Evolutionary conservation across 2,329 filamentous ascomycete genomes (phyloP).

Genomic region (Alternaria sp.): DNA sequence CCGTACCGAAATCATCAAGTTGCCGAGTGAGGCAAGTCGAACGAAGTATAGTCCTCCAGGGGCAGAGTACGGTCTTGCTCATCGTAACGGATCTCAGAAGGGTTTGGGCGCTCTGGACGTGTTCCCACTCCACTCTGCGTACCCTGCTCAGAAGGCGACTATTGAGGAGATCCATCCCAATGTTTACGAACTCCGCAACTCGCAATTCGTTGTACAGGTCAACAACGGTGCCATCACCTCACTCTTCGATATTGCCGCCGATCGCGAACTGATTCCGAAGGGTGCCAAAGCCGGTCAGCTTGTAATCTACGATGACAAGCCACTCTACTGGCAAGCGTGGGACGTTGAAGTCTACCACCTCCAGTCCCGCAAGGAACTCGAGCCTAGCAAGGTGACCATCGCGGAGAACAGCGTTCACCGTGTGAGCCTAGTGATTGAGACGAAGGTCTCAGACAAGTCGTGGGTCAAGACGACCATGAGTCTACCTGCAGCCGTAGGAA

Average conservation of each 20-base stretch:
- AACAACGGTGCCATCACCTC: conserved; percentile 81
- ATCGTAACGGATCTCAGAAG: conserved; percentile 41
- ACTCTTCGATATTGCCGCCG: conserved; percentile 74
- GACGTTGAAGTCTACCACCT: conserved; percentile 97
- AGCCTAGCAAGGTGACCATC: conserved; percentile 71
- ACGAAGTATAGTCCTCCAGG: conserved; percentile 29
- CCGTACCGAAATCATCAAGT: conserved; percentile 73
- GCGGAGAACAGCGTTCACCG: conserved; percentile 74
- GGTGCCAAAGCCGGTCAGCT: conserved; percentile 84
- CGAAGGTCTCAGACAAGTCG: conserved; percentile 84
- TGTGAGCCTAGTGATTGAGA: conserved; percentile 82
- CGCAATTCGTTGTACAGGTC: conserved; percentile 75
- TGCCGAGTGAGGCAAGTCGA: conserved; percentile 54
- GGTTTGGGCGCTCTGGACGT: conserved; percentile 52
- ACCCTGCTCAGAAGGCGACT: conserved; percentile 46
- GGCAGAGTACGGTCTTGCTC: conserved; percentile 48
- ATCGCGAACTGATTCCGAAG: conserved; percentile 78
- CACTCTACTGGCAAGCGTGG: conserved; percentile 97
- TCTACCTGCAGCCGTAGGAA: conserved; percentile 71
- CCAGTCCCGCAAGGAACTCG: conserved; percentile 79
- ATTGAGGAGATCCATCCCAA: conserved; percentile 62
- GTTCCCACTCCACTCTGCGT: conserved; percentile 32
- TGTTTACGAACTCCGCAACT: conserved; percentile 80
- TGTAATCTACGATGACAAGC: conserved; percentile 96
- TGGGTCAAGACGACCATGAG: conserved; percentile 87